These are phyloP conservation scores for Esteya vermicola DNA, from an alignment of 2,329 filamentous ascomycete species.

Conservation along the genomic window DNA sequence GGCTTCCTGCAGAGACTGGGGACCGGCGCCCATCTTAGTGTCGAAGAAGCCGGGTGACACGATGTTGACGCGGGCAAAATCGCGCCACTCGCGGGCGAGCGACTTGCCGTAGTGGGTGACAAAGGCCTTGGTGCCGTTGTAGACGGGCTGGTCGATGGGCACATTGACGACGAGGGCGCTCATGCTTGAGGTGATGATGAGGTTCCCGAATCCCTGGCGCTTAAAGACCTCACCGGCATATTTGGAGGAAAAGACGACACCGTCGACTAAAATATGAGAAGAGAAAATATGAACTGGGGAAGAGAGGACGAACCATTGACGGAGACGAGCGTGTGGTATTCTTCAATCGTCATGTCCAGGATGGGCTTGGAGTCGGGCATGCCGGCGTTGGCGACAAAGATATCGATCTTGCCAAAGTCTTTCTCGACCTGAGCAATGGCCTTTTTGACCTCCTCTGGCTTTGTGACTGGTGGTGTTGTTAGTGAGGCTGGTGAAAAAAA, in stretches of 20 bases:
- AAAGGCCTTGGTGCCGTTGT: slow-evolving; percentile 58
- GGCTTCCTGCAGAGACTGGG: slow-evolving; percentile 57
- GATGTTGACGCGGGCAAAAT: slow-evolving; percentile 56
- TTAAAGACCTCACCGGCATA: slow-evolving; percentile 48
- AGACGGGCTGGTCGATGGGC: slow-evolving; percentile 58
- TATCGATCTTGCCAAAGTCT: slow-evolving; percentile 60
- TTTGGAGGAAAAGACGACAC: slow-evolving; percentile 62
- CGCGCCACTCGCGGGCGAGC: slow-evolving; percentile 64
- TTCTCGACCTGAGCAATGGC: slow-evolving; percentile 35
- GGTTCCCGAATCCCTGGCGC: slow-evolving; percentile 50
- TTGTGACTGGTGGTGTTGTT: slow-evolving; percentile 13
- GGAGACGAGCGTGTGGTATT: neutral
- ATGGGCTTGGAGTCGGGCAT: neutral
- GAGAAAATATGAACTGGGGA: slow-evolving; percentile 45
- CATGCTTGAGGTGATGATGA: slow-evolving; percentile 68
- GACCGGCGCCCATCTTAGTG: slow-evolving; percentile 50
- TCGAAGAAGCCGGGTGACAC: slow-evolving; percentile 62
- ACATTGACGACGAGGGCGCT: slow-evolving; percentile 65
- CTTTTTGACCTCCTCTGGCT: slow-evolving; percentile 32
- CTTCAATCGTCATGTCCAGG: neutral
- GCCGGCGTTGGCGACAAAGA: slow-evolving; percentile 69
- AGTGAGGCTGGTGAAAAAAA: no score
- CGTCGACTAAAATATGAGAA: no score
- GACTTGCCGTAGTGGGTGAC: slow-evolving; percentile 46
- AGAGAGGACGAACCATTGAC: slow-evolving; percentile 1